Evolutionary conservation across 495 filamentous ascomycete species (phyloP).

Genomic region (Mytilinidion resinicola): DNA sequence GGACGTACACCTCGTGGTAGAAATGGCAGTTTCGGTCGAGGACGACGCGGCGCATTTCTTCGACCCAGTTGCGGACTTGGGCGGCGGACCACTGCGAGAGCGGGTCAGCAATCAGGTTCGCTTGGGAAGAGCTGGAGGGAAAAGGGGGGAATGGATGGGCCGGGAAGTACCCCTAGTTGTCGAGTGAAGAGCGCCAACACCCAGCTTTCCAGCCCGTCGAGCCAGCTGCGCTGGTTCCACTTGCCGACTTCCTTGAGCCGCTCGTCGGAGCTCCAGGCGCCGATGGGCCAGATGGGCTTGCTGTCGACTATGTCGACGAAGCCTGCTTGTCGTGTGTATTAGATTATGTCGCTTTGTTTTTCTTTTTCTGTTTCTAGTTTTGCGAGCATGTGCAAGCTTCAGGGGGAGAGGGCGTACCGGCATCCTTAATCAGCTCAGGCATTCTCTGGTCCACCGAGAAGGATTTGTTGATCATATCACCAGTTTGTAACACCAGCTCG

Average conservation of each 20-base stretch:
- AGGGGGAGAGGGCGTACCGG: neutral
- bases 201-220: conserved; percentile 22
- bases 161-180: conserved; percentile 13
- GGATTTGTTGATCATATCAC: conserved; percentile 17
- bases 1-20: conserved; percentile 24
- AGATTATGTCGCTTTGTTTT: neutral
- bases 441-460: conserved; percentile 16
- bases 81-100: conserved; percentile 19
- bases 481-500: conserved; percentile 4
- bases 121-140: neutral
- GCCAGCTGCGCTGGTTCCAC: conserved; percentile 24
- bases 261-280: conserved; percentile 21
- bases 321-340: conserved; percentile 4
- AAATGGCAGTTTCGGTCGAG: conserved; percentile 23
- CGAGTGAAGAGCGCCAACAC: conserved; percentile 21
- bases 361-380: no score
- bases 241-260: conserved; percentile 23
- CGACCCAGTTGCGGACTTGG: conserved; percentile 22
- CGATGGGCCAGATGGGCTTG: conserved; percentile 24
- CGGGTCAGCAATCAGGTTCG: neutral
- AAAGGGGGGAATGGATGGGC: neutral
- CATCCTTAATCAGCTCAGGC: conserved; percentile 7
- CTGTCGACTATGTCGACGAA: conserved; percentile 22
- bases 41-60: conserved; percentile 11
- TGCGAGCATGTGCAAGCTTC: no score